Percentiles rank a stretch among this genome's conserved stretches.
Conservation (phyloP, 257 asterid species). For the Nyctanthes arbortristis region DNA sequence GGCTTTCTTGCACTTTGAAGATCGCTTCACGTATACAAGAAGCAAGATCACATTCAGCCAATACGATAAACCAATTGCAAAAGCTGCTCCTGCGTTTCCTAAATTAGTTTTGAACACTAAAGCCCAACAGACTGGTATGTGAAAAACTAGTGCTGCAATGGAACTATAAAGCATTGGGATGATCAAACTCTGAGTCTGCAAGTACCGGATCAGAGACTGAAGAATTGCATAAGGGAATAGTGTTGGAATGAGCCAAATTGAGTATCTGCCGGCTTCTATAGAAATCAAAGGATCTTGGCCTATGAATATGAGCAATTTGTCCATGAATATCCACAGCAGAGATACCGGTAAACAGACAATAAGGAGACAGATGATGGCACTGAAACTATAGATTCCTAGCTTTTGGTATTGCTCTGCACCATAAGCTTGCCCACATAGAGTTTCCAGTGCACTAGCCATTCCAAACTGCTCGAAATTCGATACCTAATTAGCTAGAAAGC, state of each 20-base stretch:
- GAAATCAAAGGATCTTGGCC: conserved; percentile 53
- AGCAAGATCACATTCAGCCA: conserved; percentile 45
- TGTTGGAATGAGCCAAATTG: conserved; percentile 33
- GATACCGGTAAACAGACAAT: conserved; percentile 36
- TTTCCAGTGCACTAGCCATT: conserved; percentile 49
- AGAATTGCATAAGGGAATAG: conserved; percentile 43
- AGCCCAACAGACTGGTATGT: conserved; percentile 41
- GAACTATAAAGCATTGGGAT: conserved; percentile 43
- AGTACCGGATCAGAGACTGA: conserved; percentile 36
- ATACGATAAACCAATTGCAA: conserved; percentile 38
- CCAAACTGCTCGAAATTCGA: conserved; percentile 29
- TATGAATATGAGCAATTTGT: conserved; percentile 26
- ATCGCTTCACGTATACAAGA: conserved; percentile 32
- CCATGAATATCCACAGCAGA: conserved; percentile 35
- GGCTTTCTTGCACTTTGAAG: conserved; percentile 32
- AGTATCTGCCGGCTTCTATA: conserved; percentile 38
- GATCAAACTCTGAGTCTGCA: conserved; percentile 45
- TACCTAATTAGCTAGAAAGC: too few species aligned
- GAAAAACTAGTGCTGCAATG: conserved; percentile 24
- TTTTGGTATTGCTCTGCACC: conserved; percentile 36
- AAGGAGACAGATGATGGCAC: conserved; percentile 39
- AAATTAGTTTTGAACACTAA: conserved; percentile 34
- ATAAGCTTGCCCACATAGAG: conserved; percentile 46
- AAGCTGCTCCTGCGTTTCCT: conserved; percentile 40
- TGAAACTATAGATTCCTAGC: conserved; percentile 37